Evolutionary conservation across 1,284 basidiomycete genomes (phyloP).

Genomic region (Boletus sp.): DNA sequence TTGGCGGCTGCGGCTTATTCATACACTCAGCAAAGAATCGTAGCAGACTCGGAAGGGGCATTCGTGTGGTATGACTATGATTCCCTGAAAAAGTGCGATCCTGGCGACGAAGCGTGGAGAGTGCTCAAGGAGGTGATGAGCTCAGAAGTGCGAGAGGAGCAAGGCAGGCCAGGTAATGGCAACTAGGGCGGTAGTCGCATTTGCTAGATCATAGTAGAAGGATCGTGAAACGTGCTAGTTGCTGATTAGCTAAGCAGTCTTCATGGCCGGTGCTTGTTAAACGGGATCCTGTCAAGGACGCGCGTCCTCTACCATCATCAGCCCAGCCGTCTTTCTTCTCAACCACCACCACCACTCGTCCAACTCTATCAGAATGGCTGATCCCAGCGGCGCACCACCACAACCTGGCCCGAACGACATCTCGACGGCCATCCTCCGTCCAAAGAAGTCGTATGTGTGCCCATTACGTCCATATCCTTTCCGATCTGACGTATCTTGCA

Average conservation of each 20-base stretch:
- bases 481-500: slow-evolving; percentile 34
- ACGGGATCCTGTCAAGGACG: neutral
- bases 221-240: neutral
- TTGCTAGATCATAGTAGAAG: neutral
- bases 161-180: neutral
- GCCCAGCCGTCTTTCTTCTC: slow-evolving; percentile 11
- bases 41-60: slow-evolving; percentile 58
- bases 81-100: slow-evolving; percentile 56
- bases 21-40: slow-evolving; percentile 53
- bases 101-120: slow-evolving; percentile 42
- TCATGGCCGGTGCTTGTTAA: neutral
- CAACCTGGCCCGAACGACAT: slow-evolving; percentile 77
- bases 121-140: slow-evolving; percentile 22
- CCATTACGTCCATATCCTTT: slow-evolving; percentile 3
- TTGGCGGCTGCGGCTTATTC: slow-evolving; percentile 58
- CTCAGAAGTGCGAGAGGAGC: slow-evolving; percentile 19
- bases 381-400: slow-evolving; percentile 74
- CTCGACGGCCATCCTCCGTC: slow-evolving; percentile 91
- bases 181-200: neutral
- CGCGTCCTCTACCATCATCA: neutral
- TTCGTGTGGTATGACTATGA: slow-evolving; percentile 78
- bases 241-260: neutral
- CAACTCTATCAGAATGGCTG: slow-evolving; percentile 46
- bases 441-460: slow-evolving; percentile 88
- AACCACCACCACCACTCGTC: slow-evolving; percentile 16